phyloP scores from a whole-genome alignment of 1,284 basidiomycete species.

The Laetiporus sulphureus region DNA sequence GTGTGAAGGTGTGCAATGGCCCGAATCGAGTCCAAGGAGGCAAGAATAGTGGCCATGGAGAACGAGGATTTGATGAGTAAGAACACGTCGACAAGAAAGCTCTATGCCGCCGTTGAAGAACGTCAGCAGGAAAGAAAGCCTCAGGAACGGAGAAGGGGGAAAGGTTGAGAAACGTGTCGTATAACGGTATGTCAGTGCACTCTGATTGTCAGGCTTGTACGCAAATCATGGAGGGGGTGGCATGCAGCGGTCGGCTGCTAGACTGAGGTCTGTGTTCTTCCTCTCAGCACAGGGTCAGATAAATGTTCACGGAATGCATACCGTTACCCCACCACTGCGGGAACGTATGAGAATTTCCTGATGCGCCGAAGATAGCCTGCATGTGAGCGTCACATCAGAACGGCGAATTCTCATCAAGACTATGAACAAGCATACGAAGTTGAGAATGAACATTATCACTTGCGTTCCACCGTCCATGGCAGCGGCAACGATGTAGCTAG shows the following conservation, averaged over 20 bases:
- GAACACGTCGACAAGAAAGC: too few relatives aligned
- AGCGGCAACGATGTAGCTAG: constrained; percentile 27
- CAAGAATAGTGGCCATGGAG: too few relatives aligned
- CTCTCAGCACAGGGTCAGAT: neutral
- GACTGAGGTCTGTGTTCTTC: neutral
- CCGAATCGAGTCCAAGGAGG: too few relatives aligned
- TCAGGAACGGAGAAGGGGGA: too few relatives aligned
- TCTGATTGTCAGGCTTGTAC: neutral
- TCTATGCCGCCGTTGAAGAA: too few relatives aligned
- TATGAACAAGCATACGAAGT: constrained; percentile 18
- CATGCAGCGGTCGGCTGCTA: constrained; percentile 3
- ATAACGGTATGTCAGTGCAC: too few relatives aligned
- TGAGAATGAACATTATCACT: constrained; percentile 28
- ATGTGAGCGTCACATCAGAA: too few relatives aligned
- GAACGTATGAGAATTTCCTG: constrained; percentile 21
- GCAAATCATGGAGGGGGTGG: neutral
- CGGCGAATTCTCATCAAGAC: too few relatives aligned
- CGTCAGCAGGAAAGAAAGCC: too few relatives aligned
- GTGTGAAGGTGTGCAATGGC: too few relatives aligned
- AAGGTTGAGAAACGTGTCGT: too few relatives aligned
- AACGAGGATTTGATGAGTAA: too few relatives aligned
- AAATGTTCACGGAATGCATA: constrained; percentile 5
- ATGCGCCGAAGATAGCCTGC: constrained; percentile 24
- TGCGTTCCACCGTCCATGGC: constrained; percentile 26
- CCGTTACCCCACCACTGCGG: constrained; percentile 27